Percentiles rank a stretch among this genome's conserved stretches.
These are phyloP conservation scores for Ostreobium quekettii DNA, from an alignment of 139 green algal genomes.

Conservation along the genomic window DNA sequence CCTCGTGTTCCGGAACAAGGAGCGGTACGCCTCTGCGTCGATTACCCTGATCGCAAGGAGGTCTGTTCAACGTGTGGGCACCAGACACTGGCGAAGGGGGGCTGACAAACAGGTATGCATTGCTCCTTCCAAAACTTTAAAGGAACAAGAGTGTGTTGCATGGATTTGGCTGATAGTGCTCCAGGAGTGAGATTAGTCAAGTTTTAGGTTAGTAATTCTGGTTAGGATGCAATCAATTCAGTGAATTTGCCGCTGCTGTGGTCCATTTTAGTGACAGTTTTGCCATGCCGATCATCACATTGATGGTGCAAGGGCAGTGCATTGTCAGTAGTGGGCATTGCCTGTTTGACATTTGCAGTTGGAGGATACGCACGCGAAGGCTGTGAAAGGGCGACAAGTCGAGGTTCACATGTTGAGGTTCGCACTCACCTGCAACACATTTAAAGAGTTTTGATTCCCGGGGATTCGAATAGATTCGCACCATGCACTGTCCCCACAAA, in stretches of 20 bases:
- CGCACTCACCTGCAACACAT: no score
- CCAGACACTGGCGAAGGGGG: constrained; percentile 74
- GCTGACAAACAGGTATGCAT: constrained; percentile 43
- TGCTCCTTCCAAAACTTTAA: neutral
- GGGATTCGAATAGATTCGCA: no score
- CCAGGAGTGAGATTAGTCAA: neutral
- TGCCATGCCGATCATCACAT: no score
- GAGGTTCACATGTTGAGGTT: no score
- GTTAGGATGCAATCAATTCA: neutral
- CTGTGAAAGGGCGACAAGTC: no score
- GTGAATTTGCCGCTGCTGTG: neutral
- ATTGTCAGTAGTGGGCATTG: no score
- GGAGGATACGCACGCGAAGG: no score
- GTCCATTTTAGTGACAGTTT: no score
- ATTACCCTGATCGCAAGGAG: constrained; percentile 59
- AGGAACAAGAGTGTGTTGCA: neutral
- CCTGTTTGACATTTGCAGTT: no score
- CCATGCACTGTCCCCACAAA: no score
- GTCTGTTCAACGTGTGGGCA: constrained; percentile 46
- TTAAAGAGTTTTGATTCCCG: no score
- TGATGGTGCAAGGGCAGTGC: no score
- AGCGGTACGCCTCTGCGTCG: neutral
- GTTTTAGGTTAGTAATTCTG: neutral
- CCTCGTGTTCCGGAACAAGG: constrained; percentile 31
- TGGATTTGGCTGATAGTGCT: neutral